These are phyloP conservation scores for Clonostachys byssicola DNA, from an alignment of 2,329 filamentous ascomycete genomes.

Conservation along the genomic window DNA sequence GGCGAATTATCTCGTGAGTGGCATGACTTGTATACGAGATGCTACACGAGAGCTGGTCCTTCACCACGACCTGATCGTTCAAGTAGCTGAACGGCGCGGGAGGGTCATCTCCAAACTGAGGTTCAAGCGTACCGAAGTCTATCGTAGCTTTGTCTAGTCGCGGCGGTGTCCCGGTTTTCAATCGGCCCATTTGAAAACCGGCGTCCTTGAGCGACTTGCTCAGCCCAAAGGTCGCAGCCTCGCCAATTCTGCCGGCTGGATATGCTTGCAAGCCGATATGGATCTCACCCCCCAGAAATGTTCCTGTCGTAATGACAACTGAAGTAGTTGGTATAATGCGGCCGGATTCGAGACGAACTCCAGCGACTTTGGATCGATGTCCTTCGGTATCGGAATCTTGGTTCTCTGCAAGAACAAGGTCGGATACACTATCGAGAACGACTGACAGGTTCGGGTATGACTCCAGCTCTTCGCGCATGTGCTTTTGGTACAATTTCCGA, in stretches of 20 bases:
- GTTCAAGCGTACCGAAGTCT: constrained; percentile 67
- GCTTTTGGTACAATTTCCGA: constrained; percentile 77
- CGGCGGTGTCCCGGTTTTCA: constrained; percentile 96
- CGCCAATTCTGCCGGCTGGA: constrained; percentile 88
- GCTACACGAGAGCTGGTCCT: constrained; percentile 81
- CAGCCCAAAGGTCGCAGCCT: constrained; percentile 86
- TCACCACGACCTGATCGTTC: constrained; percentile 71
- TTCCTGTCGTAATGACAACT: constrained; percentile 94
- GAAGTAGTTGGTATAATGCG: constrained; percentile 74
- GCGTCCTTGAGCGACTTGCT: constrained; percentile 87
- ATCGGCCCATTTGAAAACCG: constrained; percentile 80
- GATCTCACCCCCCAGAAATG: constrained; percentile 92
- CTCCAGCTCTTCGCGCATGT: constrained; percentile 85
- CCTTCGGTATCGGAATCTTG: constrained; percentile 15
- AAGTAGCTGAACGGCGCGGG: constrained; percentile 90
- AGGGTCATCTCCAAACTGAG: constrained; percentile 78
- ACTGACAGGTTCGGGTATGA: constrained; percentile 76
- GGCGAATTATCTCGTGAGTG: constrained; percentile 78
- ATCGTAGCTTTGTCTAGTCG: constrained; percentile 80
- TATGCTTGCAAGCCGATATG: constrained; percentile 85
- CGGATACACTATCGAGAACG: constrained; percentile 82
- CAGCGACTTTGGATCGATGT: constrained; percentile 64
- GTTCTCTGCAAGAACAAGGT: constrained; percentile 67
- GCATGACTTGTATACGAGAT: constrained; percentile 81
- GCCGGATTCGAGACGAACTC: constrained; percentile 82